Evolutionary conservation across 116 monocot genomes (phyloP), one percentile per base, ranked within the genome.

Genomic region (Cymodocea nodosa): DNA sequence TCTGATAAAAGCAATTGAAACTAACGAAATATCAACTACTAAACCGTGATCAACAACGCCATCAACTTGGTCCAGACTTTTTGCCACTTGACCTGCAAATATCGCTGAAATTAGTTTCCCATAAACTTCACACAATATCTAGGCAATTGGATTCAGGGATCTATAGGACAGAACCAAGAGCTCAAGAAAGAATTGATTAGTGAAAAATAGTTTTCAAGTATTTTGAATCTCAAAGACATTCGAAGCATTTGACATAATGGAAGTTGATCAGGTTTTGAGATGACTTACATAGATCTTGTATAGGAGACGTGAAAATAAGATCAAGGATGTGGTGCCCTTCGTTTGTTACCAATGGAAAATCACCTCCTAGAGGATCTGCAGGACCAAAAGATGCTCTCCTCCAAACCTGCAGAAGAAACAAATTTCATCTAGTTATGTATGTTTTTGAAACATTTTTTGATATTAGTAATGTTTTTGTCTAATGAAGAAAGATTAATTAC

Each of bases 1-100:
- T 64, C 4, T 14, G 49, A 19, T 40, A 49, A 50, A 48, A 22
- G 18, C 0, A 18, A 1, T 1, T 23, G 11, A 20, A 64, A 70
- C 78, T 85, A 35, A 89, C 78, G 77, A 74, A 52, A 70, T 77
- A 65, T 71, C 71, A 44, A 17, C 70, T 63, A 90, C 59, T 20
- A 90, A 72, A 62, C 86, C 90, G 71, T 90, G 86, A 56, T 84
- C 81, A 35, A 90, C 80, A 57, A 87, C 87, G 17, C 90, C 87
- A 56, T 68, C 79, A 51, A 90, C 75, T 58, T 76, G 74, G 55
- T 86, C 77, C 44, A 90, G 65, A 58, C 57, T 73, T 44, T 84
- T 68, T 58, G 71, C 84, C 37, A 90, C 84, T 74, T 78, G 57
- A 56, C 68, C 83, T 90, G 71, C 18, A 75, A 48, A 5, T 2